Conservation (phyloP, 2,329 filamentous ascomycete genomes). For the Diaporthe citrichinensis region DNA sequence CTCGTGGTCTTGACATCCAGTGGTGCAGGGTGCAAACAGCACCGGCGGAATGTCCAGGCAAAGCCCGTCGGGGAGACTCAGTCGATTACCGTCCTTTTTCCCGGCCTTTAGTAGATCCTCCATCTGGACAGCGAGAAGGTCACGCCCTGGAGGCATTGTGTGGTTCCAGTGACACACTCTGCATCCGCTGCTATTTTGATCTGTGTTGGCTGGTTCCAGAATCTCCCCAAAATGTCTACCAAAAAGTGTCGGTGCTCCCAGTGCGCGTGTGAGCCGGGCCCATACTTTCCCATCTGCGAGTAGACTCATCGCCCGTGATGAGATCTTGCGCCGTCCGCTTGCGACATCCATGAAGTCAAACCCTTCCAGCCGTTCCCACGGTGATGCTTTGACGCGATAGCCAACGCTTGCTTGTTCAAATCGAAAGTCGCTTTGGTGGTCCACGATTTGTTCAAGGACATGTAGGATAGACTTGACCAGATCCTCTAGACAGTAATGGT, state of each 20-base stretch:
- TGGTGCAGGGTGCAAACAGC: too few species aligned
- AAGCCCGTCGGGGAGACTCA: too few species aligned
- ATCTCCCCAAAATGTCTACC: neutral
- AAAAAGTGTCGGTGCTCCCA: neutral
- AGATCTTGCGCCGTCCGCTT: neutral
- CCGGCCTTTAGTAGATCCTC: too few species aligned
- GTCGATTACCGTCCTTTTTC: too few species aligned
- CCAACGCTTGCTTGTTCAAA: neutral
- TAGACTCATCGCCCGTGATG: neutral
- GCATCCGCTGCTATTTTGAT: neutral
- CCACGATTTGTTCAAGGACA: neutral
- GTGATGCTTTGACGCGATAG: neutral
- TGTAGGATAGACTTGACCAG: neutral
- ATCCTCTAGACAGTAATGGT: neutral
- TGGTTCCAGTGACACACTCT: neutral
- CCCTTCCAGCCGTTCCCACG: neutral
- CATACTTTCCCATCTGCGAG: neutral
- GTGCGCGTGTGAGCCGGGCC: neutral
- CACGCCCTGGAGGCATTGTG: neutral
- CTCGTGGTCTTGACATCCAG: too few species aligned
- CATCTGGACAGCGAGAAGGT: too few species aligned
- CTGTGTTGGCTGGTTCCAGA: neutral
- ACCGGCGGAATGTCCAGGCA: too few species aligned
- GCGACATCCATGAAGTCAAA: neutral
- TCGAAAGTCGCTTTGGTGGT: neutral